These are phyloP conservation scores for Darksidea phi DNA, from an alignment of 495 filamentous ascomycete species.

Conservation along the genomic window DNA sequence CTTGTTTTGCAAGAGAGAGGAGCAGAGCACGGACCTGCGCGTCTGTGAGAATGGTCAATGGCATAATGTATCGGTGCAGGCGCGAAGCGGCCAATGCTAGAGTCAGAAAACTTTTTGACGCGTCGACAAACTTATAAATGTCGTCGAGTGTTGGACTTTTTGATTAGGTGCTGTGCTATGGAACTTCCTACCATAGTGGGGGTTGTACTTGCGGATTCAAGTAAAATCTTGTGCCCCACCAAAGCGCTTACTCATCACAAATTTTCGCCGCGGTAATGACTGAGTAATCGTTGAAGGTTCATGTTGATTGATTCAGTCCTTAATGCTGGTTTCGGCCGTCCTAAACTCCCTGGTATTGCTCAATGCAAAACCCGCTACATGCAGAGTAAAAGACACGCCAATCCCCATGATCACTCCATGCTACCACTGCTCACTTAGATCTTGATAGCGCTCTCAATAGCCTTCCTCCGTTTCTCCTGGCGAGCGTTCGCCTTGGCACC, in stretches of 20 bases:
- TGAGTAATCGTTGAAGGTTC: slow-evolving; percentile 25
- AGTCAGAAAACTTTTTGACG: not conserved
- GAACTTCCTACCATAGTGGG: too few species aligned
- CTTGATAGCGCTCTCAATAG: slow-evolving; percentile 88
- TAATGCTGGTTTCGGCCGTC: slow-evolving; percentile 26
- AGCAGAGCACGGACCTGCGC: slow-evolving; percentile 67
- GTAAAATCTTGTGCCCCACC: not conserved
- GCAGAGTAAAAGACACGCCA: slow-evolving; percentile 27
- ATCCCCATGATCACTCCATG: slow-evolving; percentile 24
- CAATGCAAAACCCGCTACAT: slow-evolving; percentile 29
- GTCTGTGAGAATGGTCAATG: slow-evolving; percentile 73
- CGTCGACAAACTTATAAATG: too few species aligned
- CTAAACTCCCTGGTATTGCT: slow-evolving; percentile 32
- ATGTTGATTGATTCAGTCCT: slow-evolving; percentile 18
- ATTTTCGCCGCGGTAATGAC: not conserved
- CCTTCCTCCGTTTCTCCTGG: slow-evolving; percentile 95
- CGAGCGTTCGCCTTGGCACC: slow-evolving; percentile 92
- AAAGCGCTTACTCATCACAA: slow-evolving; percentile 21
- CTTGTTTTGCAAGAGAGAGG: slow-evolving; percentile 65
- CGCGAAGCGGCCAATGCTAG: not conserved
- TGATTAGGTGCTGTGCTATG: too few species aligned
- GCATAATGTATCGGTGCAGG: slow-evolving; percentile 51
- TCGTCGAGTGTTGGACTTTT: too few species aligned
- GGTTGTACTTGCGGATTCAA: slow-evolving; percentile 6
- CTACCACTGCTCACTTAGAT: slow-evolving; percentile 60